phyloP scores from a whole-genome alignment of 345 rosid species.

The Laguncularia racemosa region DNA sequence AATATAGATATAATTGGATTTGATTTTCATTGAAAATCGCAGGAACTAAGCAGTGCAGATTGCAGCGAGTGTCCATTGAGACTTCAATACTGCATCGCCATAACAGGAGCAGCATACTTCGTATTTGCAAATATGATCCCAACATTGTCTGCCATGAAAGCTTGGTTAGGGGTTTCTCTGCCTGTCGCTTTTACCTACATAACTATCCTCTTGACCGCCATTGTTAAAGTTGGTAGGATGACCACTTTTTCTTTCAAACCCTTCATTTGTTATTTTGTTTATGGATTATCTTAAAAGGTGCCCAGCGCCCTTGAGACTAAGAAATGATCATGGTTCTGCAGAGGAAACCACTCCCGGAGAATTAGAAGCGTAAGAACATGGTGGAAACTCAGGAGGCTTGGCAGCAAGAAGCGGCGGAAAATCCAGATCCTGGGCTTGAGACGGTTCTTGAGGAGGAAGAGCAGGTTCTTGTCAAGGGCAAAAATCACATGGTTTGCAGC shows the following conservation, averaged over 20 bases:
- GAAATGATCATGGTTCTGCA: no score
- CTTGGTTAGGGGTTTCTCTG: constrained; percentile 21
- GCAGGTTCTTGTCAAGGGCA: no score
- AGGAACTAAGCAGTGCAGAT: constrained; percentile 19
- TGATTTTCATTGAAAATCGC: neutral
- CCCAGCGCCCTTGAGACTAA: no score
- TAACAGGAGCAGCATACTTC: constrained; percentile 23
- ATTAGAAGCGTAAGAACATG: no score
- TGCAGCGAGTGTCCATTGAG: constrained; percentile 17
- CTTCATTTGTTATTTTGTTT: neutral
- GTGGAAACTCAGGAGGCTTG: no score
- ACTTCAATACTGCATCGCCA: constrained; percentile 20
- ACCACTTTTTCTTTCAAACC: neutral
- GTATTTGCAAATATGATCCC: constrained; percentile 16
- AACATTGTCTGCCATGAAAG: constrained; percentile 25
- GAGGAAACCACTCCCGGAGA: no score
- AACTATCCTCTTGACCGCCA: constrained; percentile 5
- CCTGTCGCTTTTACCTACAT: constrained; percentile 16
- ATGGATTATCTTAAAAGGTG: neutral
- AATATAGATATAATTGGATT: neutral
- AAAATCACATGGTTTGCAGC: no score
- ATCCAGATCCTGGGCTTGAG: no score
- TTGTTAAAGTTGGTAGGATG: constrained; percentile 19
- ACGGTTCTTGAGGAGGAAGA: no score
- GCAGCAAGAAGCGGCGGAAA: no score